phyloP scores from a whole-genome alignment of 2,329 filamentous ascomycete species.

The Alternaria sp. region DNA sequence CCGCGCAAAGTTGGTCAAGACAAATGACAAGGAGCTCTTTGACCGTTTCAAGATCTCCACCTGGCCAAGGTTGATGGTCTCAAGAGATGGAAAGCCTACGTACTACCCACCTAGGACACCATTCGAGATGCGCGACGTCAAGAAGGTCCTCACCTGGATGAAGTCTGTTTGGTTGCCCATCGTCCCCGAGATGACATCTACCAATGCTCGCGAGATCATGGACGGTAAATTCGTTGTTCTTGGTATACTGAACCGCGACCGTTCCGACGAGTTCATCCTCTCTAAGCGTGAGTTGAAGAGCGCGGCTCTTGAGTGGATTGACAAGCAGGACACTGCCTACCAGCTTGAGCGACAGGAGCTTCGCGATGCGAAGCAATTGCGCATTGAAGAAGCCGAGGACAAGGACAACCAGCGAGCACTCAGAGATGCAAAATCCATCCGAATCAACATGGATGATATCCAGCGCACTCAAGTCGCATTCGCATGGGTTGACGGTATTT shows the following conservation, averaged over 20 bases:
- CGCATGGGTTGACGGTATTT: slow-evolving; percentile 95
- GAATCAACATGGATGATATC: slow-evolving; percentile 87
- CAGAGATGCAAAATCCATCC: slow-evolving; percentile 85
- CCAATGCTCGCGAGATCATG: slow-evolving; percentile 95
- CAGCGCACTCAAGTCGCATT: slow-evolving; percentile 90
- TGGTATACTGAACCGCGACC: slow-evolving; percentile 81
- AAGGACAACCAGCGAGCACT: slow-evolving; percentile 87
- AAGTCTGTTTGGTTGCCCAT: slow-evolving; percentile 94
- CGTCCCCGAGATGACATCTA: slow-evolving; percentile 88
- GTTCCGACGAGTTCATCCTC: slow-evolving; percentile 76
- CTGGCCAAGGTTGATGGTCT: slow-evolving; percentile 91
- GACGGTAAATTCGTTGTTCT: slow-evolving; percentile 93
- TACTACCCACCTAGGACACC: slow-evolving; percentile 90
- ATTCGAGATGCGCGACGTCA: slow-evolving; percentile 88
- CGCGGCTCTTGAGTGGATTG: slow-evolving; percentile 96
- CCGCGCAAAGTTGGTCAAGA: slow-evolving; percentile 91
- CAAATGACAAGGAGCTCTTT: slow-evolving; percentile 75
- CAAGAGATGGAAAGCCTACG: slow-evolving; percentile 83
- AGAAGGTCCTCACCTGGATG: slow-evolving; percentile 88
- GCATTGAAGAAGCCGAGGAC: slow-evolving; percentile 95
- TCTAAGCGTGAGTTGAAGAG: slow-evolving; percentile 92
- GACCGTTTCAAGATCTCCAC: slow-evolving; percentile 94
- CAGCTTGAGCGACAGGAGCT: slow-evolving; percentile 92
- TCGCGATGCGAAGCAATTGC: slow-evolving; percentile 90
- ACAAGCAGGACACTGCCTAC: slow-evolving; percentile 90